Evolutionary conservation across 2,329 filamentous ascomycete species (phyloP).

Genomic region (Colletotrichum viniferum): DNA sequence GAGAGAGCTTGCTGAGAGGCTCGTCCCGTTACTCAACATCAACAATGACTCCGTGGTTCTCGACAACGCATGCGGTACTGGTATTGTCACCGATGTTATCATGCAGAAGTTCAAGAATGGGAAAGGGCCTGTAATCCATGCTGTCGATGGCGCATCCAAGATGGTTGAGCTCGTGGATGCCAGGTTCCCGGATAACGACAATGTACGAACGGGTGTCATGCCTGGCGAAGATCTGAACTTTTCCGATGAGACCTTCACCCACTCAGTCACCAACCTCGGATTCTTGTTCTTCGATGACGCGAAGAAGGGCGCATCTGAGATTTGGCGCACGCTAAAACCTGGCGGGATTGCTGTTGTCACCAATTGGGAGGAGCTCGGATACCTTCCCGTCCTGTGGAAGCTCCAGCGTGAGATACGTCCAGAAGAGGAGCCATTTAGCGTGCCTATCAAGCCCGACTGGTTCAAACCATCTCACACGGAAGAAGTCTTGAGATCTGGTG

Average conservation of each 20-base stretch:
- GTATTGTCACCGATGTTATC: constrained; percentile 26
- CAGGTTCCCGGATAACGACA: constrained; percentile 5
- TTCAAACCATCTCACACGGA: constrained; percentile 1
- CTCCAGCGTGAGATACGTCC: constrained; percentile 21
- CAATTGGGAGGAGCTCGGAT: constrained; percentile 25
- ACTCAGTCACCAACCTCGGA: constrained; percentile 42
- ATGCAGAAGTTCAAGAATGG: not conserved
- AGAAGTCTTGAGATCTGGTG: not conserved
- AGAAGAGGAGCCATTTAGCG: constrained; percentile 1
- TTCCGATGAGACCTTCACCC: constrained; percentile 36
- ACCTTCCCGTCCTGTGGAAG: constrained; percentile 15
- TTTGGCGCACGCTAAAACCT: constrained; percentile 39
- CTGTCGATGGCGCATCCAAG: constrained; percentile 23
- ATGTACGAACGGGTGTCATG: constrained; percentile 21
- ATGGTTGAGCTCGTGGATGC: constrained; percentile 25
- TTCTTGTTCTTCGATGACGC: constrained; percentile 38
- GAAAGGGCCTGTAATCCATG: constrained; percentile 12
- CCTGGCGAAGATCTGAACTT: constrained; percentile 28
- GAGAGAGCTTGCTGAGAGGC: constrained; percentile 19
- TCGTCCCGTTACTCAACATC: constrained; percentile 40
- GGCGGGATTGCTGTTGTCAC: constrained; percentile 42
- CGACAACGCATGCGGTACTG: constrained; percentile 32
- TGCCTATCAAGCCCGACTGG: constrained; percentile 20
- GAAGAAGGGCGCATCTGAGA: constrained; percentile 36
- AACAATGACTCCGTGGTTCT: constrained; percentile 28